Evolutionary conservation across 495 filamentous ascomycete genomes (phyloP), one percentile per base, ranked within the genome.

Genomic region (Neurospora intermedia): DNA sequence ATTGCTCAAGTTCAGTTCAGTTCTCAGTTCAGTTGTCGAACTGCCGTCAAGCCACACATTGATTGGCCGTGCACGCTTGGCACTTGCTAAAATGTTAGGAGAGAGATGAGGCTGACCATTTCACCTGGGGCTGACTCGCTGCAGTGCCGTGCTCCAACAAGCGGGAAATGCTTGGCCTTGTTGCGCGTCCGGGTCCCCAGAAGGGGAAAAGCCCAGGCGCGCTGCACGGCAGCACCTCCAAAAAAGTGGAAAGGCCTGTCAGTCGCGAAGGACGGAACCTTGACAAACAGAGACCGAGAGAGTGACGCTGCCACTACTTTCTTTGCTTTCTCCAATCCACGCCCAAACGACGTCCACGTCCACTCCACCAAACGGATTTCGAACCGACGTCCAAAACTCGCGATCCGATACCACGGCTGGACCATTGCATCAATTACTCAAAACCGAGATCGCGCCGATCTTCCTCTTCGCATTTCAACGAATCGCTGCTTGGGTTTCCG

Each of bases 181-280:
- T 66, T 66, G 27, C 27, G 54, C 27, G 27, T 38, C 35, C 4
- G 6, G 35, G 4, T 6, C 54, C 54, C 27, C 31, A 66, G 54
- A 66, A 66, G 6, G 54, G 54, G 54, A 66, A 66, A 62, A 62
- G 54, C 69, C 69, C 69, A 71, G 76, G 76, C 79, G 77, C 75
- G 77, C 27, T 72, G 69, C n/a, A n/a, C n/a, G n/a, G n/a, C 73
- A 71, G 69, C 71, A 78, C 74, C 75, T 76, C 71, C 71, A 72
- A 77, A 79, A 77, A 79, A 75, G n/a, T n/a, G n/a, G 79, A 73
- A 1, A 9, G 54, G 54, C 54, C 54, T 62, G 54, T 62, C 54
- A 27, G 54, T 62, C 54, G 54, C 54, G 54, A 62, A 62, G 54
- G 54, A 38, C 35, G 35, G 35, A 35, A 62, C 27, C 54, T 62